Percentiles rank a stretch among this genome's conserved stretches.
phyloP scores from a whole-genome alignment of 2,329 filamentous ascomycete genomes.

The Seiridium unicorne region DNA sequence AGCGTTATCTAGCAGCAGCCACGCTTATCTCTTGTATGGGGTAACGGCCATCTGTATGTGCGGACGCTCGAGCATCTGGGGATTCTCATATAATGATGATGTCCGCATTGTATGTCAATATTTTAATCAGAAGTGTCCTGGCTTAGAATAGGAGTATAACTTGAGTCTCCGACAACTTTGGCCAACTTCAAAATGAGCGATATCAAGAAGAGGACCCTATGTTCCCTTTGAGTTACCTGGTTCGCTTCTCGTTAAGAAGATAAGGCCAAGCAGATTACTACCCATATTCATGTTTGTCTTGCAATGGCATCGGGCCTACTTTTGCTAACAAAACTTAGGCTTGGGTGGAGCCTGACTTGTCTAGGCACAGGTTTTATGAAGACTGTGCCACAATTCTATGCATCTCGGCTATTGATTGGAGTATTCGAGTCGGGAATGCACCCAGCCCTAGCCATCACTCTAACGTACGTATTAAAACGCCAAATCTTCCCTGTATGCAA shows the following conservation, averaged over 20 bases:
- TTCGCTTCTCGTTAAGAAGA: slow-evolving; percentile 8
- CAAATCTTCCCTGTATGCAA: too few relatives aligned
- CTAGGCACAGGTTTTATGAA: slow-evolving; percentile 8
- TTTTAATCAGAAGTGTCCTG: too few relatives aligned
- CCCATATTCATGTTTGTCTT: slow-evolving; percentile 3
- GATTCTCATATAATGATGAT: too few relatives aligned
- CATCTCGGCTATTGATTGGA: slow-evolving; percentile 5
- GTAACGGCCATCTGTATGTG: too few relatives aligned
- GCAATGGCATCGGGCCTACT: neutral
- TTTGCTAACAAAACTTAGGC: neutral
- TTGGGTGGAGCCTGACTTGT: slow-evolving; percentile 5
- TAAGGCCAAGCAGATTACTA: slow-evolving; percentile 5
- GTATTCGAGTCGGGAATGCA: slow-evolving; percentile 9
- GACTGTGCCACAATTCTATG: slow-evolving; percentile 4
- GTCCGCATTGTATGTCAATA: too few relatives aligned
- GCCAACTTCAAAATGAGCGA: too few relatives aligned
- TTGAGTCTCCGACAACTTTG: too few relatives aligned
- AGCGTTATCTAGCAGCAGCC: too few relatives aligned
- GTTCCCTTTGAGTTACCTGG: slow-evolving; percentile 9
- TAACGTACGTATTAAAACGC: neutral
- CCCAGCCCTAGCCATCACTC: slow-evolving; percentile 8
- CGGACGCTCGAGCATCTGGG: too few relatives aligned
- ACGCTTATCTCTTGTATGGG: too few relatives aligned
- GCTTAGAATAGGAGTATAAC: too few relatives aligned
- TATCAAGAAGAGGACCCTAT: neutral